Base-by-base conservation (phyloP, 2,329 filamentous ascomycete genomes). In the Leptodontidium sp. region DNA sequence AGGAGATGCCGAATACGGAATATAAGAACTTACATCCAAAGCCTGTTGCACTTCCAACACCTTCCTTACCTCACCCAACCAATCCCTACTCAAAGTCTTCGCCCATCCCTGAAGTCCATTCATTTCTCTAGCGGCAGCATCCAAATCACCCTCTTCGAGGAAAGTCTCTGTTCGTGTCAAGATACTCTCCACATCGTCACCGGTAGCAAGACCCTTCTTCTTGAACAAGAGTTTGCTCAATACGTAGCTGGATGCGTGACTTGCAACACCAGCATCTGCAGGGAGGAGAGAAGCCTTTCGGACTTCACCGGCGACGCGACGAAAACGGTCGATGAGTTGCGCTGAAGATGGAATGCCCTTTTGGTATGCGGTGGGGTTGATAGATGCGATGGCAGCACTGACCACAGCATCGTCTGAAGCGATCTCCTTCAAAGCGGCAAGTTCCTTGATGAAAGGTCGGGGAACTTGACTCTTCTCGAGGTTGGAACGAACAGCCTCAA, bases 221-320 rank as follows among this genome's bases (percentile, higher is more conserved):
- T 93, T 94, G 88, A 99, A 98, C 83, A 98, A 89, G 64, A 98
- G 86, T 83, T 97, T 97, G 85, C 93, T 97, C 76, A 99, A 85
- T 58, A 97, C 86, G 80, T 93, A 91, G 80, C 92, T 96, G 53
- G 94, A 95, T 2, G 95, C 94, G 80, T 99, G 96, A 77, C 92
- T 96, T 24, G 96, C 95, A 32, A 99, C 92, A 74, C 96, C 96
- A 0, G 96, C 96, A 77, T 98, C 92, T 73, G 97, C 94, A 15
- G 96, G 96, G 17, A 99, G 86, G 62, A 99, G 87, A 55, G 92
- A 91, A 24, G 96, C 96, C 85, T 99, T 99, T 79, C 96, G 90
- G 50, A 99, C 96, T 83, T 99, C 96, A 67, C 85, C 84, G 1
- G 96, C 93, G 17, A 99, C 96, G 62, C 94, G 92, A 53, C 96